Conservation (phyloP, 2,329 filamentous ascomycete species). For the Neophaeococcomyces aloes region DNA sequence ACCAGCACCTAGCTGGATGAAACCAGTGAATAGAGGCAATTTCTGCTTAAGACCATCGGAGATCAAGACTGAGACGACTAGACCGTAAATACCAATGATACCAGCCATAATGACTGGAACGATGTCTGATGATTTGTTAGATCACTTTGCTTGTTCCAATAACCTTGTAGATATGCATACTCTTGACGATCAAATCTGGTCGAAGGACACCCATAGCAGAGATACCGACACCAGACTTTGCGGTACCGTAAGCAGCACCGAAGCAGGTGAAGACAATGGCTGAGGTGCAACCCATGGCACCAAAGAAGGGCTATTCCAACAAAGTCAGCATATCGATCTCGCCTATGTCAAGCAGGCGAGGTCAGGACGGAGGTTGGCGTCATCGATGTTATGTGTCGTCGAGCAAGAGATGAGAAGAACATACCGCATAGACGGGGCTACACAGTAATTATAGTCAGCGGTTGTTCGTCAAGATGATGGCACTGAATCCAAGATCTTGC, state of each 20-base stretch:
- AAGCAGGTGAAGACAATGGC: constrained; percentile 96
- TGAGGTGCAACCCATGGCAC: constrained; percentile 90
- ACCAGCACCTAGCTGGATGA: constrained; percentile 78
- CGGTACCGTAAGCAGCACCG: constrained; percentile 94
- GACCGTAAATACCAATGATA: constrained; percentile 99
- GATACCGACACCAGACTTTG: constrained; percentile 98
- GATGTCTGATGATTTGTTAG: constrained; percentile 58
- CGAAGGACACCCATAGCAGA: constrained; percentile 95
- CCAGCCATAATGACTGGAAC: constrained; percentile 99
- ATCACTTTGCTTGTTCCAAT: neutral
- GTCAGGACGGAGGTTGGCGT: constrained; percentile 3
- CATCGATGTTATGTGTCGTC: constrained; percentile 2
- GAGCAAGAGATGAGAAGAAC: constrained; percentile 37
- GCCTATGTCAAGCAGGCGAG: neutral
- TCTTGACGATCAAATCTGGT: constrained; percentile 98
- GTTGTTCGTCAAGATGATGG: neutral
- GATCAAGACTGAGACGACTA: constrained; percentile 79
- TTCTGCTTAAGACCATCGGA: constrained; percentile 66
- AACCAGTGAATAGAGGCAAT: constrained; percentile 65
- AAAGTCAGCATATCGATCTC: constrained; percentile 25
- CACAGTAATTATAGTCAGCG: constrained; percentile 34
- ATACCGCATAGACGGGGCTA: constrained; percentile 98
- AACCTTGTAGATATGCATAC: constrained; percentile 45
- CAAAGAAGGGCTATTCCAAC: constrained; percentile 67
- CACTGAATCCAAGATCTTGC: neutral